phyloP scores from a whole-genome alignment of 1,284 basidiomycete genomes.

The Agaricales sp. region DNA sequence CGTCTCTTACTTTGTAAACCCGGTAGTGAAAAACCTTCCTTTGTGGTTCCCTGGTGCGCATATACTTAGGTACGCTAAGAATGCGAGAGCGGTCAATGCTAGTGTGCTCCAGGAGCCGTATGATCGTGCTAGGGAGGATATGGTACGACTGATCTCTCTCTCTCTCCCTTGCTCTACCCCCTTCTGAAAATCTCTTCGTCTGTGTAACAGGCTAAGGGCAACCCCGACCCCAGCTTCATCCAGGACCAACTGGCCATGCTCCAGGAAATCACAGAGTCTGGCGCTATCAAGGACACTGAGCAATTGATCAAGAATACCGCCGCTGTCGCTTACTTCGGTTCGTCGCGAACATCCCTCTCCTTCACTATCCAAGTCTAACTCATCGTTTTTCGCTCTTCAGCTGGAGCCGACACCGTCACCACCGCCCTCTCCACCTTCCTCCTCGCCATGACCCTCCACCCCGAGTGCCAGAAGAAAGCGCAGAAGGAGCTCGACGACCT shows the following conservation, averaged over 20 bases:
- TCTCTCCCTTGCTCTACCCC: not conserved
- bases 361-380: constrained; percentile 13
- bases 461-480: constrained; percentile 27
- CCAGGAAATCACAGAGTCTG: not conserved
- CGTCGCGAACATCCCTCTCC: constrained; percentile 14
- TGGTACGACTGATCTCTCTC: constrained; percentile 9
- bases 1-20: no score
- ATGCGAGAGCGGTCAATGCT: constrained; percentile 8
- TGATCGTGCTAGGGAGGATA: constrained; percentile 17
- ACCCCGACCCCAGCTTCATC: not conserved
- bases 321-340: constrained; percentile 1
- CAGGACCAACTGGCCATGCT: not conserved
- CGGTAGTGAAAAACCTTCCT: constrained; percentile 15
- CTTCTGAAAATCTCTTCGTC: not conserved
- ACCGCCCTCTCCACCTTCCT: constrained; percentile 18
- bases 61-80: constrained; percentile 18
- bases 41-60: constrained; percentile 24
- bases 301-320: not conserved
- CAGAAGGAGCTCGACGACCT: constrained; percentile 32
- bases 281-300: not conserved
- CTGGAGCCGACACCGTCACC: constrained; percentile 10
- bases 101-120: constrained; percentile 17
- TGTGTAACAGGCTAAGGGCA: not conserved
- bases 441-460: constrained; percentile 26
- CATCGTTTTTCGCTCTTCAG: constrained; percentile 5